Base-by-base conservation (phyloP, 306 rosid species). In the Hylodesmum podocarpum region DNA sequence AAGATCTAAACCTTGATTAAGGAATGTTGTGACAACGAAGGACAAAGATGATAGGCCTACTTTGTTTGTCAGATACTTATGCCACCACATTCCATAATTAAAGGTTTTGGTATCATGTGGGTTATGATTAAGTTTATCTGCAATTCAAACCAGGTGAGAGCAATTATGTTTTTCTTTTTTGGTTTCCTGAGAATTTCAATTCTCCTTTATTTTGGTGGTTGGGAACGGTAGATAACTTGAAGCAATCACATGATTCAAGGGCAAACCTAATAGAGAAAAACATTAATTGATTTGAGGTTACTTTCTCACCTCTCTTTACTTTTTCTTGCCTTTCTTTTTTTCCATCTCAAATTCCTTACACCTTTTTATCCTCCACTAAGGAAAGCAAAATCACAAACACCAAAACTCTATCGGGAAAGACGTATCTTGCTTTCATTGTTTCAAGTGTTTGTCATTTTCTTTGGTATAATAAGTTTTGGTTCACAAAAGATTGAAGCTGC, bases 31-130 rank as follows among this genome's bases (percentile, higher is more conserved):
- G 3, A 16, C 43, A 70, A 65, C 28, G 70, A 81, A 63, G 75
- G 74, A 66, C 54, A 54, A 65, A 21, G 75, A 64, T 64, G 18
- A 34, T 16, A 8, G 55, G 33, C 47, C 47, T n/a, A 70, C 73
- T 34, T 12, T n/a, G n/a, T 31, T 53, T n/a, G 72, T 57, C 66
- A 59, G 47, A 77, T 74, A 8, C 70, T 66, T 75, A 7, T 66
- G 66, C 71, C 80, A 76, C 66, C 82, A 66, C 24, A 79, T 50
- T 81, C 80, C 84, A 84, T 88, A 83, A 83, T 88, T 86, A 90
- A 77, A 88, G 92, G 92, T 86, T 90, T 87, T 90, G 97, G 91
- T 90, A 86, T 62, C 90, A 84, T 90, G 86, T 70, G 89, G 89
- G 82, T 88, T 88, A 92, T 90, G 92, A 92, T 84, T 88, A 80